These are phyloP conservation scores for Spathaspora sp. DNA, from an alignment of 805 yeast genomes.

Conservation along the genomic window DNA sequence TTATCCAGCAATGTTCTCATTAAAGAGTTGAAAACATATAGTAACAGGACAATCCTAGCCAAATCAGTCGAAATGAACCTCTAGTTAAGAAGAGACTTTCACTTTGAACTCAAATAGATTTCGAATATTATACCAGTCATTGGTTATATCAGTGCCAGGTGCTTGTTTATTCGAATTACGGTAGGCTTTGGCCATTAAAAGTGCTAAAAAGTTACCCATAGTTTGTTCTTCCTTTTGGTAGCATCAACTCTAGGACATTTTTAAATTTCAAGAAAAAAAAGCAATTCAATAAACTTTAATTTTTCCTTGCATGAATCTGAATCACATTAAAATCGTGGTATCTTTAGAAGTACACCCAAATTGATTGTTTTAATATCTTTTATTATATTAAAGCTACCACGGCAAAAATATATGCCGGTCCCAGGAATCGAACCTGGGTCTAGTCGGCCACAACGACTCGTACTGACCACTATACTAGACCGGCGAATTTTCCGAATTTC, in stretches of 20 bases:
- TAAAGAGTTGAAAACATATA: too few relatives aligned
- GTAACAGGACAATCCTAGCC: too few relatives aligned
- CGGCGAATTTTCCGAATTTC: constrained; percentile 21
- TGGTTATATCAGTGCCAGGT: too few relatives aligned
- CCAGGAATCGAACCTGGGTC: constrained; percentile 53
- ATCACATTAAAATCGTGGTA: background rate
- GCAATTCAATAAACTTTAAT: background rate
- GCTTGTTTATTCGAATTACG: too few relatives aligned
- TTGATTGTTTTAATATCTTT: background rate
- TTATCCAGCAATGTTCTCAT: too few relatives aligned
- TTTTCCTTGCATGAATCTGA: background rate
- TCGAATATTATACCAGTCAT: too few relatives aligned
- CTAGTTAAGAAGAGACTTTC: too few relatives aligned
- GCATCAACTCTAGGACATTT: background rate
- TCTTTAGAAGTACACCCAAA: background rate
- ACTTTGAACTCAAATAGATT: too few relatives aligned
- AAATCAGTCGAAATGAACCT: too few relatives aligned
- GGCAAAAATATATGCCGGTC: constrained; percentile 32
- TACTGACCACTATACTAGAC: constrained; percentile 49
- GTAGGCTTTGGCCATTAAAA: too few relatives aligned
- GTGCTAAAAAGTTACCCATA: too few relatives aligned
- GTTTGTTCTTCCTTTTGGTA: background rate
- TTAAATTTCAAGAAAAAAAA: too few relatives aligned
- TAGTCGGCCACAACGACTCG: constrained; percentile 49
- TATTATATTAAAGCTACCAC: background rate